A percentile compares a stretch with the other conserved stretches of the same genome.
Conservation (phyloP, 345 rosid genomes). For the Mercurialis annua region DNA sequence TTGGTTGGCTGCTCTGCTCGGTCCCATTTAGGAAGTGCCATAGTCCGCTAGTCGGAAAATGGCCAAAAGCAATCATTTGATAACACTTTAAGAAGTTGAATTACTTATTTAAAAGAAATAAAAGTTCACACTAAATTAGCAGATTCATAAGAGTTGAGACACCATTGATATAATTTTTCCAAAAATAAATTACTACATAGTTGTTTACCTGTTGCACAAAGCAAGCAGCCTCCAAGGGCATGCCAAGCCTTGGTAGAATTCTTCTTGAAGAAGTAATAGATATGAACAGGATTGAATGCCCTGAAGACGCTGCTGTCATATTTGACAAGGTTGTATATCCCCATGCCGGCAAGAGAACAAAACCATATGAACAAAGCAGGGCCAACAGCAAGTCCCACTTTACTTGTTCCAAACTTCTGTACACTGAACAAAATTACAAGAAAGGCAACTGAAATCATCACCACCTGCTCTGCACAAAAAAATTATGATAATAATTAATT, state of each 20-base stretch:
- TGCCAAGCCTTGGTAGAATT: constrained; percentile 86
- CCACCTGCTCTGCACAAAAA: constrained; percentile 76
- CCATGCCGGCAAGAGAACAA: constrained; percentile 88
- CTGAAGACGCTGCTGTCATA: constrained; percentile 68
- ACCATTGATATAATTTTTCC: too few relatives aligned
- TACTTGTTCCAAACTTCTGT: constrained; percentile 98
- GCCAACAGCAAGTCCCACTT: constrained; percentile 89
- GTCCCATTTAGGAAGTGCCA: too few relatives aligned
- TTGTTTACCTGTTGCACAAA: constrained; percentile 89
- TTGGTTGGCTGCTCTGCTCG: too few relatives aligned
- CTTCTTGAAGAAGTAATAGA: constrained; percentile 85
- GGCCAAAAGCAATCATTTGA: too few relatives aligned
- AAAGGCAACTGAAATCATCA: constrained; percentile 87
- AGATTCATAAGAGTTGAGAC: too few relatives aligned
- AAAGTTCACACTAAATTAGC: too few relatives aligned
- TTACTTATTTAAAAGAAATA: too few relatives aligned
- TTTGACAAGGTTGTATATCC: constrained; percentile 77
- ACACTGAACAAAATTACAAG: constrained; percentile 89
- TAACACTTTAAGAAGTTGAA: too few relatives aligned
- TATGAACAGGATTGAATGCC: constrained; percentile 90
- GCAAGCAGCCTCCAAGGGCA: constrained; percentile 97
- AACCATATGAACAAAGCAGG: constrained; percentile 98
- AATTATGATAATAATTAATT: constrained; percentile 28
- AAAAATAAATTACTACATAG: too few relatives aligned
- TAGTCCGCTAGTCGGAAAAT: too few relatives aligned